phyloP scores from a whole-genome alignment of 495 filamentous ascomycete genomes.

The Lophiostoma macrostomum region DNA sequence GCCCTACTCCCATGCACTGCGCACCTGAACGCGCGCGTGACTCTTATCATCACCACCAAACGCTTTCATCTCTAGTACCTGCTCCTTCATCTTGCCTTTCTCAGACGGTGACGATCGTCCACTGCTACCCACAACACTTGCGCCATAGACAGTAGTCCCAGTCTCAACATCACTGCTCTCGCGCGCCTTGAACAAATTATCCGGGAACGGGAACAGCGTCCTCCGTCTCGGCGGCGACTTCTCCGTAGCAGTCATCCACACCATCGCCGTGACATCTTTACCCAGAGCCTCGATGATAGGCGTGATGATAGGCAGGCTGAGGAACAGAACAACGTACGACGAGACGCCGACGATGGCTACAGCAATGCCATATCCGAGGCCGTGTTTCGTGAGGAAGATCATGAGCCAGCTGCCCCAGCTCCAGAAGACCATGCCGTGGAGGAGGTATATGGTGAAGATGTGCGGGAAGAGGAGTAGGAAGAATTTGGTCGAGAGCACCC shows the following conservation, averaged over 20 bases:
- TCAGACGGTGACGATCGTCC: too few relatives aligned
- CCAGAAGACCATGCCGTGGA: conserved; percentile 47
- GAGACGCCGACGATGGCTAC: conserved; percentile 26
- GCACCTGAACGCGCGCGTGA: too few relatives aligned
- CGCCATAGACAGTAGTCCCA: too few relatives aligned
- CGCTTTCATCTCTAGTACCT: too few relatives aligned
- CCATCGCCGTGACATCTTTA: conserved; percentile 26
- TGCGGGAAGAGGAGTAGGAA: conserved; percentile 45
- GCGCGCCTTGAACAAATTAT: conserved; percentile 15
- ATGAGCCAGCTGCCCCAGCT: conserved; percentile 37
- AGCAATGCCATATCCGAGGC: conserved; percentile 20
- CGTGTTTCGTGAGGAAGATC: conserved; percentile 21
- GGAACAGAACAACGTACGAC: conserved; percentile 17
- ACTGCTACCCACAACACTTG: too few relatives aligned
- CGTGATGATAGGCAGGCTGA: conserved; percentile 21
- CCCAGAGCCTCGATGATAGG: conserved; percentile 30
- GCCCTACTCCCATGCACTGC: too few relatives aligned
- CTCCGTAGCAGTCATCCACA: conserved; percentile 25
- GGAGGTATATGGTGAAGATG: conserved; percentile 47
- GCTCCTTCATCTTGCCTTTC: too few relatives aligned
- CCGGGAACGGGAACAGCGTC: conserved; percentile 30
- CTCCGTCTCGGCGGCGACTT: conserved; percentile 19
- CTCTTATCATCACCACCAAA: too few relatives aligned
- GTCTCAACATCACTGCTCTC: conserved; percentile 6
- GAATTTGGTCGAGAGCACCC: conserved; percentile 35